These are phyloP conservation scores for Aspergillus chevalieri DNA, from an alignment of 2,329 filamentous ascomycete species.

Conservation along the genomic window DNA sequence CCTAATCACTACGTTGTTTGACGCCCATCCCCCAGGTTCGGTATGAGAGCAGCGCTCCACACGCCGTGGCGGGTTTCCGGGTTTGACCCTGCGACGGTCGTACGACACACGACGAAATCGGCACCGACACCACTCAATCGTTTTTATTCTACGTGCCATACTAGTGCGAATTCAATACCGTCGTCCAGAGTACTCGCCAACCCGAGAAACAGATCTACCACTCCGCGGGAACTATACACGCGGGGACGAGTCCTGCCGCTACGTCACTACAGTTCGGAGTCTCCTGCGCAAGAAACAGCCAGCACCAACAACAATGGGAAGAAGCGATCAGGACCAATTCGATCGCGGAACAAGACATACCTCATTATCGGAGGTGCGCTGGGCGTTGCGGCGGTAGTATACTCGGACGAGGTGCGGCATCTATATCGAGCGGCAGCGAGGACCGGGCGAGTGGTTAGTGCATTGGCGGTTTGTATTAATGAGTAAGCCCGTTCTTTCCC, in stretches of 20 bases:
- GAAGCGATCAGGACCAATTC: constrained; percentile 7
- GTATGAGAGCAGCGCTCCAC: constrained; percentile 30
- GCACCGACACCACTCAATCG: neutral
- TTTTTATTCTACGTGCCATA: neutral
- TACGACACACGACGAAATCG: constrained; percentile 12
- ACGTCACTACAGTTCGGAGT: constrained; percentile 13
- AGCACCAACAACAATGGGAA: constrained; percentile 5
- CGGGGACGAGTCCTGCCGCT: neutral
- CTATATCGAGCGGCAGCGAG: constrained; percentile 69
- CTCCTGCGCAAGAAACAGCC: constrained; percentile 9
- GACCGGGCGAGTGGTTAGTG: constrained; percentile 68
- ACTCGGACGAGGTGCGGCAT: constrained; percentile 65
- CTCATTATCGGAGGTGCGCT: constrained; percentile 31
- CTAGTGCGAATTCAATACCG: neutral
- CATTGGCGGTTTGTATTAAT: constrained; percentile 76
- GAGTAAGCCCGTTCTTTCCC: constrained; percentile 57
- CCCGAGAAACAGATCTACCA: neutral
- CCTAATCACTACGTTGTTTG: neutral
- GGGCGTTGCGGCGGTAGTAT: constrained; percentile 41
- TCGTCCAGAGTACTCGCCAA: neutral
- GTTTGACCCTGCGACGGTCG: constrained; percentile 22
- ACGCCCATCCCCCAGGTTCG: constrained; percentile 11
- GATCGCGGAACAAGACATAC: constrained; percentile 19
- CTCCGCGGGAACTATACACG: neutral
- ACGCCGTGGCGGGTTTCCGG: constrained; percentile 26